These are phyloP conservation scores for Neonectria punicea DNA, from an alignment of 2,329 filamentous ascomycete species.

Conservation along the genomic window DNA sequence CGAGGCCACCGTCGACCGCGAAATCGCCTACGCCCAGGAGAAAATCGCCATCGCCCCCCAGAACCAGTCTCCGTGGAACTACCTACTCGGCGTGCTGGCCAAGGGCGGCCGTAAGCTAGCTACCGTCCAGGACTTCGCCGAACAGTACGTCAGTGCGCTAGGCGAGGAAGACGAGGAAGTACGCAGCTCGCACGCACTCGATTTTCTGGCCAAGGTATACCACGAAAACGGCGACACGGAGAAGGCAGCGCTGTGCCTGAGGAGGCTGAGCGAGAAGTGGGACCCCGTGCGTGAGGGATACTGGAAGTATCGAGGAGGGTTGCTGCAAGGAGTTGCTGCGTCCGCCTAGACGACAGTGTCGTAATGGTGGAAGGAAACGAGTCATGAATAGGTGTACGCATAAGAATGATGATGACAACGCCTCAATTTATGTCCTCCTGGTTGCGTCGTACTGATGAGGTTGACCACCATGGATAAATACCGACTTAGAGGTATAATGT, in stretches of 20 bases:
- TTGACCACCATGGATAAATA: not conserved
- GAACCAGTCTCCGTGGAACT: conserved; percentile 96
- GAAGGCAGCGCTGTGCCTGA: conserved; percentile 75
- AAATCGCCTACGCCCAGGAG: conserved; percentile 78
- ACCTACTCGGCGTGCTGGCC: conserved; percentile 79
- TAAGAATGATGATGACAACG: not conserved
- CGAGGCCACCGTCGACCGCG: conserved; percentile 73
- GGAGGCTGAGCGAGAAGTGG: conserved; percentile 82
- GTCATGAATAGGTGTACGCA: not conserved
- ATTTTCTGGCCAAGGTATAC: conserved; percentile 77
- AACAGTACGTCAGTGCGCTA: conserved; percentile 61
- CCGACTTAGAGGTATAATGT: not conserved
- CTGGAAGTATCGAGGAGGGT: conserved; percentile 73
- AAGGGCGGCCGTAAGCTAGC: conserved; percentile 68
- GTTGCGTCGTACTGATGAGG: not conserved
- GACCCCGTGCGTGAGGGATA: conserved; percentile 92
- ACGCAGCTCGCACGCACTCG: conserved; percentile 73
- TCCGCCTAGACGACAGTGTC: not conserved
- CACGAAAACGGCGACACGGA: conserved; percentile 65
- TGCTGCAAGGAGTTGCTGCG: conserved; percentile 34
- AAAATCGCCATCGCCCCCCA: conserved; percentile 85
- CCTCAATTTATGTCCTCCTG: not conserved
- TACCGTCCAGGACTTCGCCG: conserved; percentile 59
- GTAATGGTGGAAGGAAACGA: not conserved
- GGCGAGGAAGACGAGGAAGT: conserved; percentile 62